A percentile compares a stretch with the other conserved stretches of the same genome.
Conservation (phyloP, 1,284 basidiomycete genomes). For the Malassezia sp. region DNA sequence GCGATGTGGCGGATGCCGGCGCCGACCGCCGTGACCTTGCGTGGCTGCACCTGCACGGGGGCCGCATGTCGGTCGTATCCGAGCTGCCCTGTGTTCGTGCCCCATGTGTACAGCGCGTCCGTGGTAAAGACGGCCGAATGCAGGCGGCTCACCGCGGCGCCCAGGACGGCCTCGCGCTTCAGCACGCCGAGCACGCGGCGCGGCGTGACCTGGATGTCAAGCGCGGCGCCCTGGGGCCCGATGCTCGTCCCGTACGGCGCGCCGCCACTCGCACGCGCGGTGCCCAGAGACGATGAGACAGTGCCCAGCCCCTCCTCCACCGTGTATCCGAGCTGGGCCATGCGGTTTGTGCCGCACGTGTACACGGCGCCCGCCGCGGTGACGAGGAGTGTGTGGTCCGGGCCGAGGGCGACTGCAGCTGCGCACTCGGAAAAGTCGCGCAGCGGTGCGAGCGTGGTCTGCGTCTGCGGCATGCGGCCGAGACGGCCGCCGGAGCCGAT, state of each 20-base stretch:
- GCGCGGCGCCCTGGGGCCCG: conserved; percentile 18
- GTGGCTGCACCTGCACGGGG: conserved; percentile 66
- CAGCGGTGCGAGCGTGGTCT: conserved; percentile 60
- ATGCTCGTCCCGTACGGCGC: conserved; percentile 32
- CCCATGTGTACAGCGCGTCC: conserved; percentile 83
- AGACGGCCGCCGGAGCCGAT: conserved; percentile 48
- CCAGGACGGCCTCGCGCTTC: conserved; percentile 67
- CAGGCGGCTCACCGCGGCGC: conserved; percentile 74
- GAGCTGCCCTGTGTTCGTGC: conserved; percentile 83
- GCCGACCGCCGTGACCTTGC: conserved; percentile 60
- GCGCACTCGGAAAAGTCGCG: conserved; percentile 54
- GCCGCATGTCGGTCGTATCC: conserved; percentile 57
- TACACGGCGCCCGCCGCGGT: conserved; percentile 69
- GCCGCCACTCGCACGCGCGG: conserved; percentile 46
- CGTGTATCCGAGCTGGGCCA: conserved; percentile 68
- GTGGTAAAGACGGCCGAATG: conserved; percentile 81
- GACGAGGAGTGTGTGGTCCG: conserved; percentile 83
- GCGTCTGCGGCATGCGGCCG: conserved; percentile 66
- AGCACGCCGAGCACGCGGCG: conserved; percentile 65
- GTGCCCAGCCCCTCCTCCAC: conserved; percentile 54
- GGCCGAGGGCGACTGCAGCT: conserved; percentile 62
- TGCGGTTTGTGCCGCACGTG: conserved; percentile 72
- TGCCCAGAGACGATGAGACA: conserved; percentile 23
- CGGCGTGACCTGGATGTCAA: conserved; percentile 61
- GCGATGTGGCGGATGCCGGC: conserved; percentile 41